phyloP scores from a whole-genome alignment of 2,329 filamentous ascomycete species.

The Cladophialophora exuberans region DNA sequence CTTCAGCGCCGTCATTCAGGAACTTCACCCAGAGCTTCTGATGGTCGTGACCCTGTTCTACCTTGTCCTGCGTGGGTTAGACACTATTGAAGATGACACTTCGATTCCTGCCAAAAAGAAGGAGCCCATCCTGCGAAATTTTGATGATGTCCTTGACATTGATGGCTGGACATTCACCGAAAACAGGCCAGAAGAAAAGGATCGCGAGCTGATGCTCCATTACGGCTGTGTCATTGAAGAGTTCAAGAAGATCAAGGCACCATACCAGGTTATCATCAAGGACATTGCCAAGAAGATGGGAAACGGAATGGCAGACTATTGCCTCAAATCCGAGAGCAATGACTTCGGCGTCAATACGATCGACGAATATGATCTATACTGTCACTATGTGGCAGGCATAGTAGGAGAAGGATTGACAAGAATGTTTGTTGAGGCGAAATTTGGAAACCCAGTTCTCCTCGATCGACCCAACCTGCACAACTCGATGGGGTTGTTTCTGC shows the following conservation, averaged over 20 bases:
- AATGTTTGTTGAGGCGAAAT: constrained; percentile 82
- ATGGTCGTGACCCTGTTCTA: constrained; percentile 92
- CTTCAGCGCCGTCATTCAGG: constrained; percentile 90
- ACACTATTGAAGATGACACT: constrained; percentile 99
- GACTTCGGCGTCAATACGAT: constrained; percentile 78
- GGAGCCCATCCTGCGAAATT: constrained; percentile 81
- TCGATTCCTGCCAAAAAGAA: constrained; percentile 81
- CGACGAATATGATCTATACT: constrained; percentile 93
- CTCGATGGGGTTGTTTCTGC: constrained; percentile 95
- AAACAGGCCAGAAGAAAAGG: constrained; percentile 90
- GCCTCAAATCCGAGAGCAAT: constrained; percentile 78
- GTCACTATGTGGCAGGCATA: constrained; percentile 97
- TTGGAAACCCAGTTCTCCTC: constrained; percentile 83
- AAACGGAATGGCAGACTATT: constrained; percentile 98
- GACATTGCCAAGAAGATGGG: constrained; percentile 96
- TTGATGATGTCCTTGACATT: constrained; percentile 75
- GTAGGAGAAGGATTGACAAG: constrained; percentile 92
- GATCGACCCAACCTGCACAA: constrained; percentile 81
- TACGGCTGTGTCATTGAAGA: constrained; percentile 86
- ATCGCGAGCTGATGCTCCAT: constrained; percentile 86
- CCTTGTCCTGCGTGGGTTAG: constrained; percentile 84
- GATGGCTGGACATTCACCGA: constrained; percentile 90
- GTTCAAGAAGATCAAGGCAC: constrained; percentile 83
- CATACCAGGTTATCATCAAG: constrained; percentile 83
- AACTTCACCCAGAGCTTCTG: constrained; percentile 91